Conservation (phyloP, 768 basidiomycete genomes). For the Serendipita vermifera region DNA sequence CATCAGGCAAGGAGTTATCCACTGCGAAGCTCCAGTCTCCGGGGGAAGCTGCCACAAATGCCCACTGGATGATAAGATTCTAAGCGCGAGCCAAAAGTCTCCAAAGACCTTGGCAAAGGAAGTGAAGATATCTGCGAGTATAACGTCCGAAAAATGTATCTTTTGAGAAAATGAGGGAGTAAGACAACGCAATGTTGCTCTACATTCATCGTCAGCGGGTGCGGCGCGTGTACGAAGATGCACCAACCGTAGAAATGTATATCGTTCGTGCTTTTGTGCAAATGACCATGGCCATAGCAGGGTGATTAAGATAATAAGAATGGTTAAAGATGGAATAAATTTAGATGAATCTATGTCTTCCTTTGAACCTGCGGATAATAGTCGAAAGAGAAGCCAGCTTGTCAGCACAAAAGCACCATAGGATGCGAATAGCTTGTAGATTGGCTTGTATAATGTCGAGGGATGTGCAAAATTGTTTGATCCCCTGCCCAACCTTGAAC, state of each 20-base stretch:
- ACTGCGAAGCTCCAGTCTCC: constrained; percentile 50
- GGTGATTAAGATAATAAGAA: constrained; percentile 40
- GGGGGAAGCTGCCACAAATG: constrained; percentile 53
- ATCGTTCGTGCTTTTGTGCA: constrained; percentile 56
- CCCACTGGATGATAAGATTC: constrained; percentile 77
- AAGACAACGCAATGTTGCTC: constrained; percentile 62
- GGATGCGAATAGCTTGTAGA: constrained; percentile 53
- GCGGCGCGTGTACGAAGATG: constrained; percentile 9
- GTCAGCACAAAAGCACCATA: constrained; percentile 49
- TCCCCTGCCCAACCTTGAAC: constrained; percentile 14
- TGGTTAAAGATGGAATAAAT: constrained; percentile 58
- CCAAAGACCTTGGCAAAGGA: constrained; percentile 95
- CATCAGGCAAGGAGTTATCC: constrained; percentile 75
- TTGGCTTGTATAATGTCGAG: constrained; percentile 37
- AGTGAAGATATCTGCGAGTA: constrained; percentile 90
- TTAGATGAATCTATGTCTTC: constrained; percentile 60
- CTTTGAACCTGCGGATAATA: constrained; percentile 43
- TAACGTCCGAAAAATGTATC: constrained; percentile 79
- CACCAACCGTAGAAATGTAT: constrained; percentile 65
- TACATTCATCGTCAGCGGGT: constrained; percentile 22
- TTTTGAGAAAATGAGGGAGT: constrained; percentile 46
- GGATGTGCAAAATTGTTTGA: constrained; percentile 29
- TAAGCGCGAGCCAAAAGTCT: constrained; percentile 79
- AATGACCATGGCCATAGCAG: constrained; percentile 58
- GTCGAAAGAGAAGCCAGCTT: constrained; percentile 59